Evolutionary conservation across 495 filamentous ascomycete species (phyloP), one percentile per base, ranked within the genome.

Genomic region (Podospora anserina): DNA sequence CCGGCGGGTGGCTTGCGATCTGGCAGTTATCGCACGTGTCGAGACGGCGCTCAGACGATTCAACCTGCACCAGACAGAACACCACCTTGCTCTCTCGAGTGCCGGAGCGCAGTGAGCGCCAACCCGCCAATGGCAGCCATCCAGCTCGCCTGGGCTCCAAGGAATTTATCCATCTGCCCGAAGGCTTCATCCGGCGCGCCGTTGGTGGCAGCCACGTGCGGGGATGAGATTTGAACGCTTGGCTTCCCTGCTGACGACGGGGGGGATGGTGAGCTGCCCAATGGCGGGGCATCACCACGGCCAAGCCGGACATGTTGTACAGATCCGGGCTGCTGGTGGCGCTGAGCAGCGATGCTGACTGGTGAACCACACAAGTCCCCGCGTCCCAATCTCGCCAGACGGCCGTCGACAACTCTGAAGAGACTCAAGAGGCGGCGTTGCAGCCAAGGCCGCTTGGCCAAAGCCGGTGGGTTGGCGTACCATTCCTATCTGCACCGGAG

Each of bases 201-300:
- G 73, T 71, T 74, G 71, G 71, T 68, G 66, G 68, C 67, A 68
- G 75, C 74, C 72, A 77, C 75, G 72, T 76, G 75, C 72, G 74
- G 75, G 74, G 74, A 67, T 27, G 34, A 30, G 67, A 64, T 58
- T 71, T 67, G 68, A 66, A 55, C 65, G 44, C 49, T 30, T 68
- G 64, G 32, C 62, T 44, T 34, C 26, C 18, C 65, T 64, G 65
- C 67, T 64, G 57, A 63, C 28, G 62, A 32, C 4, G 30, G 30
- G 66, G 63, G 66, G 23, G 39, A 49, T 32, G 63, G 59, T 67
- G 63, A 55, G 64, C 66, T 56, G 55, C 4, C 72, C 71, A 71
- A 73, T 72, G 61, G 30, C 54, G 57, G 60, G 54, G 20, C 19
- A 19, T n/a, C 20, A n/a, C 44, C 28, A 23, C 61, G 56, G 75